Base-by-base conservation (phyloP, 176 grass and related monocot genomes). In the Eleusine indica region DNA sequence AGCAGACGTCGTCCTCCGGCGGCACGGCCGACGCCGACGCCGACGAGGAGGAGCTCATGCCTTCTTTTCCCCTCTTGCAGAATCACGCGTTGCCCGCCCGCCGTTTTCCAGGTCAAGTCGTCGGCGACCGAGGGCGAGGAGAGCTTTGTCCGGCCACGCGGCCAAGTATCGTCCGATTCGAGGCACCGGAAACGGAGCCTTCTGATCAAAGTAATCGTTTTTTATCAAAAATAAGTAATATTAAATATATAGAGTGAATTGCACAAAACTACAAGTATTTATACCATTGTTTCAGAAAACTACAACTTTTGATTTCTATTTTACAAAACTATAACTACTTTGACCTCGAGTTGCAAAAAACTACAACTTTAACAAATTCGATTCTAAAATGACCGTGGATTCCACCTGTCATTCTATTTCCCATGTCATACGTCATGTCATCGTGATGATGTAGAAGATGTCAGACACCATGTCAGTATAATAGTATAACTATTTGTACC, bases 1-100 rank as follows among this genome's bases (percentile, higher is more conserved):
- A 93, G 85, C 95, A 98, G 56, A 88, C 67, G 75, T 98, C 95
- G 72, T 98, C 91, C 76, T 90, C 92, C 68, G 92, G 95, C 73
- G 95, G 92, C 71, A 77, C 84, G 52, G 91, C 78, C 84, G 90
- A 81, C 79, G 82, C 71, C 57, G 81, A 64, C 29, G 82, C 71
- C 57, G 81, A 64, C 29, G 88, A 57, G 21, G 78, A 85, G 60
- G 83, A 74, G 70, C 44, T 86, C 90, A 86, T 87, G 40, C 13
- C 61, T 28, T 18, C 71, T 38, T 71, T 71, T 32, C 54, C 46
- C 11, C 29, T 17, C 17, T 16, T 47, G 6, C 74, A 11, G 30
- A 19, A 10, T 15, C 28, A 65, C 69, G 44, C 30, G 81, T 77
- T 62, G 46, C 68, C 81, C 74, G 54, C 76, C 14, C 14, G 19